Percentiles rank a stretch among this genome's conserved stretches.
phyloP scores from a whole-genome alignment of 805 yeast genomes.

The Wickerhamiella bombiphila region DNA sequence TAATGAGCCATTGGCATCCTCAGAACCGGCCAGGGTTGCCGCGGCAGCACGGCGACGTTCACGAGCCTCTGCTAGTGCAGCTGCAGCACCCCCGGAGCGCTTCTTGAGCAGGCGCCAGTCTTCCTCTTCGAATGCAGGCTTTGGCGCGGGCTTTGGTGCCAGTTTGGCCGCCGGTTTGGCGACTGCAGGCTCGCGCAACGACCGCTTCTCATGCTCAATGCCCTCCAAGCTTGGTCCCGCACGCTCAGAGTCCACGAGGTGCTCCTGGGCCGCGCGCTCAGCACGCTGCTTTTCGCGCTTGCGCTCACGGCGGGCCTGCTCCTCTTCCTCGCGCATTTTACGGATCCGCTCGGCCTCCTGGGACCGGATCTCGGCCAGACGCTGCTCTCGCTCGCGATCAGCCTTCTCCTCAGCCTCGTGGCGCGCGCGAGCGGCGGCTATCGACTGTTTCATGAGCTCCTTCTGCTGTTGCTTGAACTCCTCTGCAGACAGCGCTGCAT shows the following conservation, averaged over 20 bases:
- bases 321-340: slow-evolving; percentile 4
- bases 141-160: too few relatives aligned
- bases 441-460: slow-evolving; percentile 21
- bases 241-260: not conserved
- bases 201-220: not conserved
- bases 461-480: slow-evolving; percentile 20
- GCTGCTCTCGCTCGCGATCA: slow-evolving; percentile 5
- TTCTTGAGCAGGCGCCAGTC: not conserved
- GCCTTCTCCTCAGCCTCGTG: slow-evolving; percentile 4
- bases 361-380: slow-evolving; percentile 2
- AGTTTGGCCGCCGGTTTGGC: too few relatives aligned
- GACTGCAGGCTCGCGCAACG: not conserved
- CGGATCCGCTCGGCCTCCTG: slow-evolving; percentile 3
- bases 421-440: slow-evolving; percentile 1
- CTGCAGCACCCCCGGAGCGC: not conserved
- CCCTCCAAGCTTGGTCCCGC: not conserved
- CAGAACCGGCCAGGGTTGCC: too few relatives aligned
- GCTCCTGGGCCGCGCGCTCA: not conserved
- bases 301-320: slow-evolving; percentile 4
- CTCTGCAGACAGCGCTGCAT: slow-evolving; percentile 3
- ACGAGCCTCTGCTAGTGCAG: not conserved
- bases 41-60: not conserved
- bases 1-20: too few relatives aligned
- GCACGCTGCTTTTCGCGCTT: not conserved
- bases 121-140: not conserved